phyloP scores from a whole-genome alignment of 83 land plant genomes.

The Picea engelmannii region DNA sequence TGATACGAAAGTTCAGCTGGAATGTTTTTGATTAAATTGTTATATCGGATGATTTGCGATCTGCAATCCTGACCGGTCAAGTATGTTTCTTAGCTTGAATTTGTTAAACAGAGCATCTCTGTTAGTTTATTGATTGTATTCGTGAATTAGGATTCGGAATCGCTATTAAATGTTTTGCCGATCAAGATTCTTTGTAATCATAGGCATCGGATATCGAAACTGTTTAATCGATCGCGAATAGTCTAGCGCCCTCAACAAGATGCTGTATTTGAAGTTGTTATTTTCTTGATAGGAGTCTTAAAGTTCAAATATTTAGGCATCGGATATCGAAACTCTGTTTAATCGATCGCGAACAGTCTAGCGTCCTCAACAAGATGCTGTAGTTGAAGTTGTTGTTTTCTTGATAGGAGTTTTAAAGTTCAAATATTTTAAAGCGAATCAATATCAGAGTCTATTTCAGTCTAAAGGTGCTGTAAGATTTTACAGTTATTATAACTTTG shows the following conservation, averaged over 20 bases:
- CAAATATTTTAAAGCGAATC: not conserved
- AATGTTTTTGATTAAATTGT: not conserved
- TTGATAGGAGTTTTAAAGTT: too few species aligned
- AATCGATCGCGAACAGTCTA: not conserved
- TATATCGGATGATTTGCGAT: not conserved
- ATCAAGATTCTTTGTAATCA: not conserved
- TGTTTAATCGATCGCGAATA: too few species aligned
- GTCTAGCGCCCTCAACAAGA: too few species aligned
- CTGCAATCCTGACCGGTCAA: not conserved
- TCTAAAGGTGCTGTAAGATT: not conserved
- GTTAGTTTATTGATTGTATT: too few species aligned
- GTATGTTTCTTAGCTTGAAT: not conserved
- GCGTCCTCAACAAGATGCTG: not conserved
- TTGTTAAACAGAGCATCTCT: not conserved
- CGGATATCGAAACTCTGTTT: not conserved
- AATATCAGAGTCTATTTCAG: not conserved
- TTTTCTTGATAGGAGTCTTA: too few species aligned
- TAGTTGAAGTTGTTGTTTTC: not conserved
- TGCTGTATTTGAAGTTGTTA: too few species aligned
- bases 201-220: not conserved
- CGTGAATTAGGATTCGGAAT: too few species aligned
- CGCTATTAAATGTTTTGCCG: too few species aligned
- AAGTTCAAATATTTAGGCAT: not conserved
- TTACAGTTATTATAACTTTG: not conserved
- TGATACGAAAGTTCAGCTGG: not conserved